Conservation (phyloP, 2,329 filamentous ascomycete species). For the Colletotrichum tropicale region DNA sequence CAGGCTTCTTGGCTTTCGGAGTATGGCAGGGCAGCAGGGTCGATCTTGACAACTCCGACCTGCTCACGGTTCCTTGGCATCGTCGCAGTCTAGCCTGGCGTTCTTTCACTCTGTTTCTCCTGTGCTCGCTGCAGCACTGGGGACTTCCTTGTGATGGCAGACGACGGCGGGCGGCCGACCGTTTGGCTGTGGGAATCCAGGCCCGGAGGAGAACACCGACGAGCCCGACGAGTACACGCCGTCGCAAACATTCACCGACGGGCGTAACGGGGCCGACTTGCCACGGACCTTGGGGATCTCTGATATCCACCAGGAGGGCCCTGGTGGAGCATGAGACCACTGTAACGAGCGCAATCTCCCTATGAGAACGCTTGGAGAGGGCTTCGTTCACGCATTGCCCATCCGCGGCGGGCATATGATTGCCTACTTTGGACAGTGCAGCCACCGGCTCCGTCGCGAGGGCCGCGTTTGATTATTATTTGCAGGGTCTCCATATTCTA, state of each 20-base stretch:
- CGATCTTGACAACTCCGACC: not conserved
- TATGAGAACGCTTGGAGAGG: not conserved
- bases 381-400: not conserved
- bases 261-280: conserved; percentile 5
- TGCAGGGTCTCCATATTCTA: not conserved
- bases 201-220: conserved; percentile 14
- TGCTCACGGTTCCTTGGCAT: not conserved
- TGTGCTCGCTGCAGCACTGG: not conserved
- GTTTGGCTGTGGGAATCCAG: not conserved
- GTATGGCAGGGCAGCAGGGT: not conserved
- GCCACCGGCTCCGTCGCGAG: not conserved
- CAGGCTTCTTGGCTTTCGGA: not conserved
- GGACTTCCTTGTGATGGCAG: not conserved
- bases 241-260: conserved; percentile 15
- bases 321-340: conserved; percentile 7
- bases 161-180: not conserved
- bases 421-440: not conserved
- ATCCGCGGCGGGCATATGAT: not conserved
- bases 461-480: not conserved
- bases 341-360: conserved; percentile 4
- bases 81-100: not conserved
- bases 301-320: not conserved
- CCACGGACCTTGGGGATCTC: conserved; percentile 9
- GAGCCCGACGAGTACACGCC: not conserved
- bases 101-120: not conserved